These are phyloP conservation scores for Fusarium udum DNA, from an alignment of 2,329 filamentous ascomycete genomes.

Conservation along the genomic window DNA sequence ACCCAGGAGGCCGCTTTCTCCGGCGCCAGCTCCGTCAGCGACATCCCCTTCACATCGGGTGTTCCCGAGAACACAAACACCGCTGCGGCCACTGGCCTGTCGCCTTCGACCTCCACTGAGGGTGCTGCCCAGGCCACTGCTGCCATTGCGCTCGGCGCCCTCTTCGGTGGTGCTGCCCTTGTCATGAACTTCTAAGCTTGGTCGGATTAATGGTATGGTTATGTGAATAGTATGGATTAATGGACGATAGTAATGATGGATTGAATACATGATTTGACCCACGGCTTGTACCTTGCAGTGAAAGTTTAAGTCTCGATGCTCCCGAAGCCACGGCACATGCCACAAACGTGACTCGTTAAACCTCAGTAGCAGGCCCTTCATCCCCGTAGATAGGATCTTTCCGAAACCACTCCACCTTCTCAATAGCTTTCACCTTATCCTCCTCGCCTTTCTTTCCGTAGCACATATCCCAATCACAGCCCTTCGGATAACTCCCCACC, in stretches of 20 bases:
- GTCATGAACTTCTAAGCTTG: slow-evolving; percentile 28
- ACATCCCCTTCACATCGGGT: slow-evolving; percentile 65
- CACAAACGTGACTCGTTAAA: background rate
- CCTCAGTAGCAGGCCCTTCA: slow-evolving; percentile 8
- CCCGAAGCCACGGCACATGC: background rate
- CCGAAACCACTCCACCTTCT: slow-evolving; percentile 20
- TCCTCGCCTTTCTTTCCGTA: slow-evolving; percentile 65
- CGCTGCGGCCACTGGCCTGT: slow-evolving; percentile 22
- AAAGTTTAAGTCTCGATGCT: background rate
- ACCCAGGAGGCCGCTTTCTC: slow-evolving; percentile 61
- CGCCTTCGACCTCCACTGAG: slow-evolving; percentile 26
- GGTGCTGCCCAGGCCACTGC: slow-evolving; percentile 37
- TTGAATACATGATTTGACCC: background rate
- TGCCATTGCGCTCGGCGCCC: slow-evolving; percentile 39
- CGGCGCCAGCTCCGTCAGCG: slow-evolving; percentile 58
- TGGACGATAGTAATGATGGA: slow-evolving; percentile 3
- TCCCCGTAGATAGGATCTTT: slow-evolving; percentile 33
- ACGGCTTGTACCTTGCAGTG: background rate
- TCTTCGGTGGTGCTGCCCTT: slow-evolving; percentile 39
- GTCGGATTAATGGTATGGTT: background rate
- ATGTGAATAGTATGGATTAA: background rate
- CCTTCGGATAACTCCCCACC: slow-evolving; percentile 72
- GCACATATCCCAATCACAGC: slow-evolving; percentile 75
- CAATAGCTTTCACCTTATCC: slow-evolving; percentile 17
- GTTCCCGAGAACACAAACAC: slow-evolving; percentile 43